Conservation (phyloP, 768 basidiomycete species). For the Lentinus brumalis region DNA sequence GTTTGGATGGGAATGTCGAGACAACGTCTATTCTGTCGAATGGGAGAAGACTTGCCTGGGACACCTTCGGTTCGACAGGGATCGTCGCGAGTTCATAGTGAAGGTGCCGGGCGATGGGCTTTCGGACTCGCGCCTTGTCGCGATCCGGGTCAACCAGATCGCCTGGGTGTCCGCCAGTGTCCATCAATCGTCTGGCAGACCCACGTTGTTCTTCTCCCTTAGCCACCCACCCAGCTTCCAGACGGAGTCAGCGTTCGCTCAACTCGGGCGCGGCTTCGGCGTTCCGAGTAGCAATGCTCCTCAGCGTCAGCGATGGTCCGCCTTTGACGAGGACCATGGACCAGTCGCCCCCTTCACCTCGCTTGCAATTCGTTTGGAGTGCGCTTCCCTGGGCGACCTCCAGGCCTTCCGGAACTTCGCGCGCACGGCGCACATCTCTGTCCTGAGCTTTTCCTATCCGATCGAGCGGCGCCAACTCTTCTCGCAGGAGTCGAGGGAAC, state of each 20-base stretch:
- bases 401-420: constrained; percentile 41
- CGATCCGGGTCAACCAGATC: constrained; percentile 49
- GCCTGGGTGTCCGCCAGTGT: constrained; percentile 38
- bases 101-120: constrained; percentile 23
- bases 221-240: constrained; percentile 45
- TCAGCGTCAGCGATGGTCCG: constrained; percentile 40
- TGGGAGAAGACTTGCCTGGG: constrained; percentile 45
- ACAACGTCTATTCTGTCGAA: constrained; percentile 57
- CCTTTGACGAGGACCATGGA: constrained; percentile 40
- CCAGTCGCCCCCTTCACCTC: constrained; percentile 54
- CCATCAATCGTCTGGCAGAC: constrained; percentile 26
- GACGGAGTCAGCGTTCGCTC: constrained; percentile 3
- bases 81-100: constrained; percentile 52
- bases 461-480: constrained; percentile 49
- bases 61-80: constrained; percentile 39
- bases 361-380: constrained; percentile 53
- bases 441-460: constrained; percentile 36
- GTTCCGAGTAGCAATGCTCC: background rate
- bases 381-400: constrained; percentile 37
- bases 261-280: background rate
- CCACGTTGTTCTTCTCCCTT: constrained; percentile 45
- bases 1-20: constrained; percentile 67
- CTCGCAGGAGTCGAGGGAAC: constrained; percentile 34
- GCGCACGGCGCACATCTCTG: constrained; percentile 38
- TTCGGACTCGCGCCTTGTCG: constrained; percentile 35